A percentile compares a stretch with the other conserved stretches of the same genome.
These are phyloP conservation scores for Bodo saltans DNA, from an alignment of 78 protist genomes.

Conservation along the genomic window DNA sequence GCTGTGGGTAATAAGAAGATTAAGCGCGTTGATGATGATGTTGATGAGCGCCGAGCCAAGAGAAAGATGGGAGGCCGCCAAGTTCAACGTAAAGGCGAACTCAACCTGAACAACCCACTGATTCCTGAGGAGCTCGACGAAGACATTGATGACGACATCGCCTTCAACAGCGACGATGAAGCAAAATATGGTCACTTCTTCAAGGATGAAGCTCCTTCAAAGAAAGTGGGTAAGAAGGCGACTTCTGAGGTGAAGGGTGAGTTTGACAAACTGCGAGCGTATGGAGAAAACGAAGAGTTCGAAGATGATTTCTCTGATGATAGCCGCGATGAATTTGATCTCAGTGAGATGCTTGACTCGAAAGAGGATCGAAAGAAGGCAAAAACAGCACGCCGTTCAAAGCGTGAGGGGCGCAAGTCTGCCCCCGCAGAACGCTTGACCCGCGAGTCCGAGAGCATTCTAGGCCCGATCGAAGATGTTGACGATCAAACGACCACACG, in stretches of 20 bases:
- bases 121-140: slow-evolving; percentile 14
- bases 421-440: background rate
- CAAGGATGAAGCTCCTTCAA: background rate
- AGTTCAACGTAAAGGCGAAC: too few species aligned
- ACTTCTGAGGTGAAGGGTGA: background rate
- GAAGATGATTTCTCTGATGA: background rate
- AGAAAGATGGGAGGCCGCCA: too few species aligned
- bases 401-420: background rate
- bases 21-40: too few species aligned
- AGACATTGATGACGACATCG: slow-evolving; percentile 15
- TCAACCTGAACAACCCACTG: too few species aligned
- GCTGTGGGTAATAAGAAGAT: too few species aligned
- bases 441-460: too few species aligned
- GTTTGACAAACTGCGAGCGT: background rate
- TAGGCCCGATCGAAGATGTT: too few species aligned
- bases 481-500: too few species aligned
- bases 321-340: background rate
- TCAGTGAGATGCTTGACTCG: slow-evolving; percentile 2
- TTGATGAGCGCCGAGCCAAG: too few species aligned
- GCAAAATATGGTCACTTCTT: background rate
- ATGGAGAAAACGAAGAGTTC: background rate
- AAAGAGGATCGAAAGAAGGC: background rate
- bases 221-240: background rate
- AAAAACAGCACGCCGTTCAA: background rate
- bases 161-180: slow-evolving; percentile 13